Evolutionary conservation across 495 filamentous ascomycete species (phyloP), one percentile per base, ranked within the genome.

Genomic region (Xylaria telfairii): DNA sequence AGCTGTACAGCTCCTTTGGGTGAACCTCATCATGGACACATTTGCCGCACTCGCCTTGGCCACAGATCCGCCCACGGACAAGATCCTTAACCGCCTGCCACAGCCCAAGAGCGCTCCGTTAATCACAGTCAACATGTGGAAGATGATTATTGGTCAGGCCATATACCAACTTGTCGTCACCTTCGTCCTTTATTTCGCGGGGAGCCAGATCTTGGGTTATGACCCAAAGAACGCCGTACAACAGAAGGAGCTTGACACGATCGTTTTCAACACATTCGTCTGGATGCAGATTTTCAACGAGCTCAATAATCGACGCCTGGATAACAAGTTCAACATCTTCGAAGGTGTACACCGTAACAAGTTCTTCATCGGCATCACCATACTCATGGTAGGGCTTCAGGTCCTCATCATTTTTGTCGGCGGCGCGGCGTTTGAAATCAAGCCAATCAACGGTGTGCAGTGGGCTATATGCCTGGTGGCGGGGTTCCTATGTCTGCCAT

Each of bases 231-330:
- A 78, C 26, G 21, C 72, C 6, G 64, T 68, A 1, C 69, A 78
- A 10, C 75, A 86, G 47, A 76, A 78, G 10, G 71, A 82, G n/a
- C 79, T 94, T 57, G 79, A 88, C 68, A 93, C 93, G 1, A 82
- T 95, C 47, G 88, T 97, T 30, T 96, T 97, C 85, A 97, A 96
- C 82, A 93, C 92, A 1, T 97, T 95, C 74, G 92, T 96, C 46
- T 97, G 93, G 90, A 95, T 97, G 92, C 93, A 96, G 73, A 94
- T 96, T 73, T 96, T 96, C 87, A 97, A 97, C 76, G 86, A 93
- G 76, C 90, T 92, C 81, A 94, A 94, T 80, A 86, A 81, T 70
- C 71, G 73, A 3, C 71, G 74, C n/a, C 85, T 98, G 19, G 95
- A 98, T 77, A 98, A 97, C 82, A 87, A 88, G 32, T 88, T 96